Base-by-base conservation (phyloP, 1,284 basidiomycete genomes). In the Leccinum angustisporum region DNA sequence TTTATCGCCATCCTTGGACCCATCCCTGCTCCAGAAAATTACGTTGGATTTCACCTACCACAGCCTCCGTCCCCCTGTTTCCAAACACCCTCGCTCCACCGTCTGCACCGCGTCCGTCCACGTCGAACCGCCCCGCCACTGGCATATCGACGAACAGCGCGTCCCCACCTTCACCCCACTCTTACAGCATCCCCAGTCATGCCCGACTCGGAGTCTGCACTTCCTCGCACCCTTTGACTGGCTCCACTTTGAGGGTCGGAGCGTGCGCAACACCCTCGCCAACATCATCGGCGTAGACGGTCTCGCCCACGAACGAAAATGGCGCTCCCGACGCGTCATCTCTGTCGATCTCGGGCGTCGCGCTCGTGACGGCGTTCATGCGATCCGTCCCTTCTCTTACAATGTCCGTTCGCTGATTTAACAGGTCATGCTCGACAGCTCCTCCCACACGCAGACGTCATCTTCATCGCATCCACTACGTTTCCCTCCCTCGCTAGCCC, bases 181-280 rank as follows among this genome's bases (percentile, higher is more conserved):
- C 25, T 27, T 27, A 27, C 25, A 27, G 25, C 13, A 36, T 74
- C 63, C 75, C 64, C 66, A 74, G n/a, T n/a, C n/a, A n/a, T n/a
- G 69, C 65, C 75, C 72, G n/a, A n/a, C n/a, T n/a, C n/a, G n/a
- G 27, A 81, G 79, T 58, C 76, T 78, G n/a, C 79, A 82, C 63
- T 86, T 83, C 56, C 30, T 86, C 86, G 87, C 90, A 0, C 91
- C 90, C 0, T 89, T 92, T 59, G 90, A 93, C 66, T 92, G 91
- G 90, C 75, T 93, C 3, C 90, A 92, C 68, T 90, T 92, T 65
- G 91, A 93, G 68, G 89, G 88, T 2, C 80, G 90, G 6, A 87
- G 82, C 0, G 84, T 89, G 34, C 88, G 88, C 72, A 90, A 87
- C 10, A 91, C 91, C 3, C 76, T 91, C 34, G 86, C 79, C 66